These are phyloP conservation scores for Drechslerella coelobrocha DNA, from an alignment of 2,329 filamentous ascomycete genomes.

Conservation along the genomic window DNA sequence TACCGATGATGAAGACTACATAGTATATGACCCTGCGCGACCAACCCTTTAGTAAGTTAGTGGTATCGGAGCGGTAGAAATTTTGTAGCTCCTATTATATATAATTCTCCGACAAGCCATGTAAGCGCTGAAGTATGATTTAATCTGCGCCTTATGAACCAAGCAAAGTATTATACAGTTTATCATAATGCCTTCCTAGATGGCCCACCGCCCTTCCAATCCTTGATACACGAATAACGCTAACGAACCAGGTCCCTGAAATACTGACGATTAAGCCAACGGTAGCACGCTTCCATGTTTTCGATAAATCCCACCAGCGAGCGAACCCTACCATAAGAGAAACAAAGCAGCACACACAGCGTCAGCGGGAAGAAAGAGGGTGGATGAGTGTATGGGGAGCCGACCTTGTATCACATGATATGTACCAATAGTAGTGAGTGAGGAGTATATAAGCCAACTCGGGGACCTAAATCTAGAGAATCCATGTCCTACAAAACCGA, in stretches of 20 bases:
- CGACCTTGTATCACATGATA: slow-evolving; percentile 54
- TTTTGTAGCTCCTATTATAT: not conserved
- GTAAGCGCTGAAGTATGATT: not conserved
- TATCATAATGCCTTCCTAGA: slow-evolving; percentile 53
- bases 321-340: slow-evolving; percentile 44
- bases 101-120: not conserved
- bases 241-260: slow-evolving; percentile 52
- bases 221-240: slow-evolving; percentile 49
- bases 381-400: not conserved
- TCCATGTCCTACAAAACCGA: slow-evolving; percentile 84
- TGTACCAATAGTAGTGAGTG: slow-evolving; percentile 50
- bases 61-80: not conserved
- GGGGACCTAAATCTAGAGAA: slow-evolving; percentile 61
- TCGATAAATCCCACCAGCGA: slow-evolving; percentile 40
- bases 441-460: slow-evolving; percentile 51
- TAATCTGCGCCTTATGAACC: not conserved
- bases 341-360: not conserved
- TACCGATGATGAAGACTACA: slow-evolving; percentile 51
- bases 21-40: slow-evolving; percentile 51
- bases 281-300: slow-evolving; percentile 29
- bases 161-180: slow-evolving; percentile 47
- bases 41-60: slow-evolving; percentile 41
- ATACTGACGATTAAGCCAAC: slow-evolving; percentile 30
- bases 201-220: slow-evolving; percentile 52
- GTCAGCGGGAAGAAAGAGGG: slow-evolving; percentile 5